These are phyloP conservation scores for Iris pallida DNA, from an alignment of 116 monocot genomes.

Conservation along the genomic window DNA sequence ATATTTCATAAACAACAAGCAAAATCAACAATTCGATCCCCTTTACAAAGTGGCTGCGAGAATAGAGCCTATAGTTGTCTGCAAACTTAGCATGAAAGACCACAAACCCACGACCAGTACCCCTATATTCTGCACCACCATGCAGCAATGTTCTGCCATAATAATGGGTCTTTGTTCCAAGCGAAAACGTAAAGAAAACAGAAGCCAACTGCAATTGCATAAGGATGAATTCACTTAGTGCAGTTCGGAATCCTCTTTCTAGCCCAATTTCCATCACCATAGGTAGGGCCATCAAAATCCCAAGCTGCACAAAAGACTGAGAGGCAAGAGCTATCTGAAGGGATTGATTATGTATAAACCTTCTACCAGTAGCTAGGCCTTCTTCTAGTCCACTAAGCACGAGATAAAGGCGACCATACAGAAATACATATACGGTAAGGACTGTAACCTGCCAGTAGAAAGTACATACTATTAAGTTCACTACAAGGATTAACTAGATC, in stretches of 20 bases:
- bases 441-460: conserved; percentile 33
- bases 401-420: conserved; percentile 43
- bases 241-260: conserved; percentile 44
- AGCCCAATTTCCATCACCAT: conserved; percentile 60
- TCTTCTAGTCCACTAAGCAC: conserved; percentile 52
- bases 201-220: conserved; percentile 52
- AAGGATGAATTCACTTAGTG: conserved; percentile 42
- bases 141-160: conserved; percentile 49
- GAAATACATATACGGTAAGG: conserved; percentile 38
- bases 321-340: conserved; percentile 45
- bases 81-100: conserved; percentile 97
- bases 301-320: conserved; percentile 50
- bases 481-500: not conserved
- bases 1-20: conserved; percentile 74
- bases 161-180: conserved; percentile 50
- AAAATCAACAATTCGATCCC: conserved; percentile 84
- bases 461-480: not conserved
- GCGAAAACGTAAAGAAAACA: conserved; percentile 51
- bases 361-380: conserved; percentile 43
- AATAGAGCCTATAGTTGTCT: conserved; percentile 85
- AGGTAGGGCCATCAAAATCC: conserved; percentile 41
- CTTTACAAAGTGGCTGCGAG: conserved; percentile 94
- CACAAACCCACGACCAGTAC: conserved; percentile 86
- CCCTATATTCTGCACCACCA: conserved; percentile 55
- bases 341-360: conserved; percentile 45